Evolutionary conservation across 2,329 filamentous ascomycete genomes (phyloP), one percentile per base, ranked within the genome.

Genomic region (Rhynchosporium secalis): DNA sequence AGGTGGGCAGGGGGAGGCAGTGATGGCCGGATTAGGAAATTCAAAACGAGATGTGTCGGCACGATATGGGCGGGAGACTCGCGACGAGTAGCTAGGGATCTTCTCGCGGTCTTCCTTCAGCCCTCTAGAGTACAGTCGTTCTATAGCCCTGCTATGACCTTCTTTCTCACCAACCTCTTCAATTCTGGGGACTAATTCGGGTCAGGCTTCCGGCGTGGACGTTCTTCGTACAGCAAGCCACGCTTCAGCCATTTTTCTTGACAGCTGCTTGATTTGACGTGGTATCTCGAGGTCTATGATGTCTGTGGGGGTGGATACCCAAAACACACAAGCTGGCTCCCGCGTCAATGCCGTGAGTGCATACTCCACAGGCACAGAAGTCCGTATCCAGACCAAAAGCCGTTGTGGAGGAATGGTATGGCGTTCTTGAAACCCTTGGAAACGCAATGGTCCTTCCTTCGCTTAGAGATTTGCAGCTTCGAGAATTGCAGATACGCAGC

Each of bases 291-390:
- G 20, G 33, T 36, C 33, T 36, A 20, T 54, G 33, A 59, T 55
- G n/a, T 43, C 38, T 49, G 57, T 49, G 63, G 58, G 38, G 62
- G 41, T 33, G 48, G 33, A 60, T 52, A 60, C 57, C 20, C 33
- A 36, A 36, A 36, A 36, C 33, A 36, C 33, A 36, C 57, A 47
- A 55, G 58, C 58, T 64, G 65, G 64, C 60, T 64, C 59, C 65
- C 41, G 67, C 68, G 68, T 67, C 65, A 69, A 63, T 69, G 62
- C 67, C 67, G 67, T 65, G 38, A 40, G 66, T 45, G 55, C 66
- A 66, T 56, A 66, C 65, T 67, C 67, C 60, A 63, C 62, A 56
- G 47, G 61, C 40, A 60, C 7, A 40, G 36, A 49, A 29, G 28
- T 15, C 49, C 6, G 49, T n/a, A 20, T 33, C 38, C 12, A 45